phyloP scores from a whole-genome alignment of 2,329 filamentous ascomycete genomes.

The Gremmenia infestans region DNA sequence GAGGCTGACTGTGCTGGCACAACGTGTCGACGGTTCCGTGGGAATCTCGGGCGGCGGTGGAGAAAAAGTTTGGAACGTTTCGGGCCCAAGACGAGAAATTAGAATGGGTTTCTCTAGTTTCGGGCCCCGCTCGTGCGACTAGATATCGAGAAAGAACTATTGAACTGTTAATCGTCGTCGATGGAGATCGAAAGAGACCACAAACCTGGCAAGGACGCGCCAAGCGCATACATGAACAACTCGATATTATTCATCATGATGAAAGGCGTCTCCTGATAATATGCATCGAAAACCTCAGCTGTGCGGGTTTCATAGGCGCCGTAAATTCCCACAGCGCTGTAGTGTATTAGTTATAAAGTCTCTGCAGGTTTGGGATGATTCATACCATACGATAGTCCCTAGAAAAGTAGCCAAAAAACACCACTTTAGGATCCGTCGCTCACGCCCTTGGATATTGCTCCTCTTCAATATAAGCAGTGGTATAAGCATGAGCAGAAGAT shows the following conservation, averaged over 20 bases:
- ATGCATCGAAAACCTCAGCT: constrained; percentile 13
- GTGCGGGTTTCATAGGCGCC: constrained; percentile 20
- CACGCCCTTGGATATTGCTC: constrained; percentile 20
- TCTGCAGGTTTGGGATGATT: background rate
- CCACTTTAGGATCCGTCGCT: constrained; percentile 25
- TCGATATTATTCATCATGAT: constrained; percentile 30
- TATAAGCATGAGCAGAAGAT: constrained; percentile 25
- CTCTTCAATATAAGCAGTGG: constrained; percentile 24
- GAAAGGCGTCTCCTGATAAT: constrained; percentile 25
- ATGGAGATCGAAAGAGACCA: background rate
- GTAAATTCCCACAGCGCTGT: constrained; percentile 18
- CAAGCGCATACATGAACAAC: constrained; percentile 28
- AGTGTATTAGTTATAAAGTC: background rate
- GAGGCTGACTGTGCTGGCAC: background rate
- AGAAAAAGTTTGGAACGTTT: background rate
- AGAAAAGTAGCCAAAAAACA: constrained; percentile 28
- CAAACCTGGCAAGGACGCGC: constrained; percentile 28
- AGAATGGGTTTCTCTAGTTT: background rate
- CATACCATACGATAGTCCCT: constrained; percentile 28
- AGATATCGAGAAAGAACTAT: background rate
- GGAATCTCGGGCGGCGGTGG: background rate
- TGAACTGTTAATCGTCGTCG: background rate
- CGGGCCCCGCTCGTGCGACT: background rate
- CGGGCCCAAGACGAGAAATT: background rate
- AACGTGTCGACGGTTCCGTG: background rate